These are phyloP conservation scores for Psilocybe subaeruginosa DNA, from an alignment of 768 basidiomycete species.

Conservation along the genomic window DNA sequence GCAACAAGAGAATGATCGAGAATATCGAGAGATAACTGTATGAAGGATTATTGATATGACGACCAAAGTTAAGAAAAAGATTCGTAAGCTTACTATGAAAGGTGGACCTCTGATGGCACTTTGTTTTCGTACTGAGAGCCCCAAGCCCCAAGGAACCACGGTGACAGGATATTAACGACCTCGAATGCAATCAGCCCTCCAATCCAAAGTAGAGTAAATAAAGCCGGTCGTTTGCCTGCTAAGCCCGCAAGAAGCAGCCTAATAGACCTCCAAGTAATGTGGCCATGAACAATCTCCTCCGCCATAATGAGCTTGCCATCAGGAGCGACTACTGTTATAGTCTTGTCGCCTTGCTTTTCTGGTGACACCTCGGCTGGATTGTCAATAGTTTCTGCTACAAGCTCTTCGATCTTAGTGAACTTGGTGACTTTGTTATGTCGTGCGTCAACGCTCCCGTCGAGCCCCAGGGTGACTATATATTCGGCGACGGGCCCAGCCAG, in stretches of 20 bases:
- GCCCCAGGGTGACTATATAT: slow-evolving; percentile 54
- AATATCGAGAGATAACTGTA: slow-evolving; percentile 11
- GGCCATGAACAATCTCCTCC: slow-evolving; percentile 57
- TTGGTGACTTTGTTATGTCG: slow-evolving; percentile 40
- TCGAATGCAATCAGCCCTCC: slow-evolving; percentile 26
- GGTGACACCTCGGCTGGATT: slow-evolving; percentile 11
- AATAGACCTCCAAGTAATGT: slow-evolving; percentile 29
- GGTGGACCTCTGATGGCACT: slow-evolving; percentile 33
- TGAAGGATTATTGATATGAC: slow-evolving; percentile 1
- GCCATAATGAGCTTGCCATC: slow-evolving; percentile 60
- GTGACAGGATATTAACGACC: slow-evolving; percentile 29
- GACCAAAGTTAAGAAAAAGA: neutral
- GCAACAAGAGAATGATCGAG: neutral
- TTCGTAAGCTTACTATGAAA: slow-evolving; percentile 34
- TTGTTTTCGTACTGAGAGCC: slow-evolving; percentile 42
- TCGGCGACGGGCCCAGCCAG: slow-evolving; percentile 52
- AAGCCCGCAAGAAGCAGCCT: slow-evolving; percentile 38
- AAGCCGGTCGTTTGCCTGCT: slow-evolving; percentile 33
- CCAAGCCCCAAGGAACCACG: slow-evolving; percentile 49
- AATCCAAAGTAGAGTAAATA: slow-evolving; percentile 35
- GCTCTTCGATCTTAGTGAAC: slow-evolving; percentile 35
- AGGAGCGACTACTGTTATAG: slow-evolving; percentile 25
- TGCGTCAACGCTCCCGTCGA: slow-evolving; percentile 51
- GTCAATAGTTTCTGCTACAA: slow-evolving; percentile 20
- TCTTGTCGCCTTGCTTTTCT: neutral